Percentiles rank a stretch among this genome's conserved stretches.
phyloP scores from a whole-genome alignment of 2,329 filamentous ascomycete species.

The Fusarium pseudonygamai region DNA sequence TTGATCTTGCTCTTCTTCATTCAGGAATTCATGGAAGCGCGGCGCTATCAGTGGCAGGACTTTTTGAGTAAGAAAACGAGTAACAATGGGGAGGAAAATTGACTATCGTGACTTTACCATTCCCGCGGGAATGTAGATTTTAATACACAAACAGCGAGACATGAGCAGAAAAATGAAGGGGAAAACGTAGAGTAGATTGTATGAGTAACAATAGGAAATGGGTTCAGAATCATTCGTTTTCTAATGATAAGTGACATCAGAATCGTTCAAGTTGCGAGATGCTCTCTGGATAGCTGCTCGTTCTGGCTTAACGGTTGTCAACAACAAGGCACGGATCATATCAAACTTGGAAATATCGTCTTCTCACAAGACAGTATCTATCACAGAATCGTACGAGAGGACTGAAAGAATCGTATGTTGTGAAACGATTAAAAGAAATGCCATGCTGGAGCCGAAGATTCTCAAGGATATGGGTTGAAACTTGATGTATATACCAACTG shows the following conservation, averaged over 20 bases:
- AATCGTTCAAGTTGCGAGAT: background rate
- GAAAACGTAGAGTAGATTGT: background rate
- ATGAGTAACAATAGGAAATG: background rate
- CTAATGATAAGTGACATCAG: background rate
- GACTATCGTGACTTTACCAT: background rate
- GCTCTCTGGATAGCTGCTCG: background rate
- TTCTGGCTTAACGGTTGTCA: background rate
- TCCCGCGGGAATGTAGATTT: background rate
- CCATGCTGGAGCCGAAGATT: too few species aligned
- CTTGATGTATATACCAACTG: background rate
- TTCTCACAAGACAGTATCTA: background rate
- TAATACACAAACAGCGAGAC: background rate
- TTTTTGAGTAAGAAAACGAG: background rate
- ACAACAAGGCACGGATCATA: background rate
- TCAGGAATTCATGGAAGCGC: background rate
- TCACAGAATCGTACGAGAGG: background rate
- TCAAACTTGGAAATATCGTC: background rate
- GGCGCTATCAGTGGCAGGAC: background rate
- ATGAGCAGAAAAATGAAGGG: background rate
- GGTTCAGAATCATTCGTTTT: background rate
- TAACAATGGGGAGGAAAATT: background rate
- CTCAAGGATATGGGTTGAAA: too few species aligned
- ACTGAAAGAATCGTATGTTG: slow-evolving; percentile 5
- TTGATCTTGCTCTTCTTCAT: background rate
- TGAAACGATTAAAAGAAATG: too few species aligned